A percentile compares a stretch with the other conserved stretches of the same genome.
These are phyloP conservation scores for Tephrocybe sp. DNA, from an alignment of 768 basidiomycete genomes.

Conservation along the genomic window DNA sequence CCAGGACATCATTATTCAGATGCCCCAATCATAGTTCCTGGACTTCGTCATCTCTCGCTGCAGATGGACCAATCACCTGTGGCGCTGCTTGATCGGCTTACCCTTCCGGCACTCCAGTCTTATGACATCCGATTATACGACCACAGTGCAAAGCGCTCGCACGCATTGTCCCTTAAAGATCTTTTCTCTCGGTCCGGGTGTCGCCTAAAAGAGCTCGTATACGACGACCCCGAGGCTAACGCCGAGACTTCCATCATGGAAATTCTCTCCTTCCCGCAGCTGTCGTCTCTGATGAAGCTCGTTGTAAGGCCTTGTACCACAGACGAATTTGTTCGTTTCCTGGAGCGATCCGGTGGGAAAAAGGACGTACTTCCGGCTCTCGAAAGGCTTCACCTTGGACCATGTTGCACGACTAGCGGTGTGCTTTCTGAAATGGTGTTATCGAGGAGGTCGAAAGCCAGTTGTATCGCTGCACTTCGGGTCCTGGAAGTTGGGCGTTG, in stretches of 20 bases:
- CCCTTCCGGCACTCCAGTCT: conserved; percentile 9
- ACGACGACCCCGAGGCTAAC: neutral
- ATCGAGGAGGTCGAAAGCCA: neutral
- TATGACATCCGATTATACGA: conserved; percentile 3
- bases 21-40: neutral
- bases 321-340: conserved; percentile 1
- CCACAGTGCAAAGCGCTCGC: neutral
- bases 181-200: conserved; percentile 10
- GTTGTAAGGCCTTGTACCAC: conserved; percentile 1
- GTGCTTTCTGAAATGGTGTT: conserved; percentile 2
- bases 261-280: conserved; percentile 1
- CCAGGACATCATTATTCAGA: neutral
- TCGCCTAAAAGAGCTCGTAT: neutral
- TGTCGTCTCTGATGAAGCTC: conserved; percentile 6
- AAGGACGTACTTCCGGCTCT: neutral
- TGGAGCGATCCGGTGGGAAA: neutral
- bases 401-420: conserved; percentile 2
- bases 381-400: neutral
- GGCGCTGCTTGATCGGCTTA: conserved; percentile 7
- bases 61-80: neutral
- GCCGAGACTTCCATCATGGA: conserved; percentile 3
- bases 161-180: conserved; percentile 1
- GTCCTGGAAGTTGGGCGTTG: conserved; percentile 3
- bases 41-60: conserved; percentile 5
- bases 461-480: neutral